phyloP scores from a whole-genome alignment of 768 basidiomycete species.

The Erythrobasidium yunnanense region DNA sequence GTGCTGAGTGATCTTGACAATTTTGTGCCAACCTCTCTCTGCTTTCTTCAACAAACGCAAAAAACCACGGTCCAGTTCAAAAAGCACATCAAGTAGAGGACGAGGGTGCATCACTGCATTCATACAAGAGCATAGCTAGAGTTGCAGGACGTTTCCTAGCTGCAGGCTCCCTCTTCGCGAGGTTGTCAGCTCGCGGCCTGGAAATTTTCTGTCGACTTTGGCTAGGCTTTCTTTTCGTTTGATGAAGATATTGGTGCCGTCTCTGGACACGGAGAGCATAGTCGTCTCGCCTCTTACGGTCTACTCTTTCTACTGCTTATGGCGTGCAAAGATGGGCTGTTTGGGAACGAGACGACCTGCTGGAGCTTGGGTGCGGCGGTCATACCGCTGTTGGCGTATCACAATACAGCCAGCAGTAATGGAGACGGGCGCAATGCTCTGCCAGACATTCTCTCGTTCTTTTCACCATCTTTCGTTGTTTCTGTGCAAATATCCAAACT shows the following conservation, averaged over 20 bases:
- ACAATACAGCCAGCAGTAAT: neutral
- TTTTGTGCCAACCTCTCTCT: neutral
- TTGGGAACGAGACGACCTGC: neutral
- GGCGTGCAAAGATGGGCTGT: neutral
- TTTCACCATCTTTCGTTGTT: neutral
- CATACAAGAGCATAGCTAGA: neutral
- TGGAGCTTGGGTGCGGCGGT: conserved; percentile 25
- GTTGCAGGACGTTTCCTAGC: neutral
- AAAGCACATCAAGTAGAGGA: conserved; percentile 20
- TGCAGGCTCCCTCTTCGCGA: neutral
- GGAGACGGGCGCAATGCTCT: conserved; percentile 23
- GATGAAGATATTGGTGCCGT: neutral
- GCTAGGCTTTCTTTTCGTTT: neutral
- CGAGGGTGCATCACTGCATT: neutral
- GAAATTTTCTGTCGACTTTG: neutral
- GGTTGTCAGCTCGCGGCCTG: neutral
- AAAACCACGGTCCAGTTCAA: conserved; percentile 16
- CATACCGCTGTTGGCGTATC: neutral
- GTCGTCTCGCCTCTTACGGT: neutral
- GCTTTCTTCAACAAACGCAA: conserved; percentile 13
- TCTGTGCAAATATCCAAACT: neutral
- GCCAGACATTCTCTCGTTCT: conserved; percentile 2
- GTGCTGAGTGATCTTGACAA: no score
- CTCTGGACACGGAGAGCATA: neutral
- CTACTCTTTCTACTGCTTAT: neutral